phyloP scores from a whole-genome alignment of 2,329 filamentous ascomycete species.

The Arthrobotrys conoides region DNA sequence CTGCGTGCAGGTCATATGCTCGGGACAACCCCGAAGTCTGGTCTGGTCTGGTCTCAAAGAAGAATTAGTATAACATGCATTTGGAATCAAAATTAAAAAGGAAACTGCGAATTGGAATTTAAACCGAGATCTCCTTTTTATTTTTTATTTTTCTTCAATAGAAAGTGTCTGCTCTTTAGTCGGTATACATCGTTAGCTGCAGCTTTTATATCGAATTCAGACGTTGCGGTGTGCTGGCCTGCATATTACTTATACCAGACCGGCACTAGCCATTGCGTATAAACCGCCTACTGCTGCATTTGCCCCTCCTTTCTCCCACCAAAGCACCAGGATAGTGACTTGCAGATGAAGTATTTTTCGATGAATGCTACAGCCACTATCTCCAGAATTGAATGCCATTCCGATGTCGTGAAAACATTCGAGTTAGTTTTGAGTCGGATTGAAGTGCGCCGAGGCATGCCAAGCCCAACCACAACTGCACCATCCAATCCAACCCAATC shows the following conservation, averaged over 20 bases:
- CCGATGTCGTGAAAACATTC: not conserved
- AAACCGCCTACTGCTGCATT: not conserved
- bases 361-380: not conserved
- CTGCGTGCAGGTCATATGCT: not conserved
- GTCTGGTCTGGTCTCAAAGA: not conserved
- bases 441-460: not conserved
- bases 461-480: not conserved
- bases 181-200: not conserved
- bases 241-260: not conserved
- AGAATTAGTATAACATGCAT: not conserved
- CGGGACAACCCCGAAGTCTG: slow-evolving; percentile 1
- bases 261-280: slow-evolving; percentile 8
- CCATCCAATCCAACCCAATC: not conserved
- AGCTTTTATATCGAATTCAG: slow-evolving; percentile 25
- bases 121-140: slow-evolving; percentile 4
- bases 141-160: not conserved
- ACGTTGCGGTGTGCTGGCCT: slow-evolving; percentile 18
- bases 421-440: not conserved
- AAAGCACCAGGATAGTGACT: not conserved
- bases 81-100: not conserved
- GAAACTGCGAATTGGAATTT: slow-evolving; percentile 11
- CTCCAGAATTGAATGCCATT: slow-evolving; percentile 1
- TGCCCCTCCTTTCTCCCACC: not conserved
- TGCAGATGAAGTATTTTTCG: slow-evolving; percentile 8
- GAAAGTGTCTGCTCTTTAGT: not conserved